These are phyloP conservation scores for Pyropia haitanensis DNA, from an alignment of 23 red algal genomes.

Conservation along the genomic window DNA sequence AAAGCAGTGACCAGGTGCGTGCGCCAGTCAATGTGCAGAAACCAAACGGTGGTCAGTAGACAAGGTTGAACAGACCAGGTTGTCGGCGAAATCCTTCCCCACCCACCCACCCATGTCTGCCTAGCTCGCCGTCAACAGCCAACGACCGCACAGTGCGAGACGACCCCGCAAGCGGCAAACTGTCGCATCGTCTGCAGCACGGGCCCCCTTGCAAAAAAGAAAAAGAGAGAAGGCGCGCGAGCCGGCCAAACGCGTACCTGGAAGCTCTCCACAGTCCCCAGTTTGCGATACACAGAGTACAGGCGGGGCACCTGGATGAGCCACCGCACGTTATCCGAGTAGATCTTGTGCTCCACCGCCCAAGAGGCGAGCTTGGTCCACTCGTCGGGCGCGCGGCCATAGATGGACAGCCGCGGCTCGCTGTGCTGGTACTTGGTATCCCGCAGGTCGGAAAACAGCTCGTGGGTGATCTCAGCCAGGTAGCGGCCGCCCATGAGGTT, in stretches of 20 bases:
- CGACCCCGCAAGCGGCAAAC: no score
- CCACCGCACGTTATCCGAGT: constrained; percentile 78
- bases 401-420: constrained; percentile 89
- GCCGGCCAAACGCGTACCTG: neutral
- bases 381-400: constrained; percentile 61
- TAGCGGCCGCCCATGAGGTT: constrained; percentile 83
- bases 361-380: constrained; percentile 71
- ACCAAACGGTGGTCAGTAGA: no score
- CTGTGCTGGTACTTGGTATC: constrained; percentile 84
- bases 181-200: no score
- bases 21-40: no score
- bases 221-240: no score
- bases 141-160: no score
- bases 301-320: constrained; percentile 90
- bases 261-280: constrained; percentile 54
- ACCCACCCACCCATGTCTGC: no score
- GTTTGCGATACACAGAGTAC: constrained; percentile 60
- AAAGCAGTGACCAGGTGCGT: no score
- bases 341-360: constrained; percentile 70
- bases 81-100: no score
- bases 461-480: constrained; percentile 76
- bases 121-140: no score
- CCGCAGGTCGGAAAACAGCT: constrained; percentile 66
- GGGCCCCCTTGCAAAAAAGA: no score
- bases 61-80: no score